These are phyloP conservation scores for Monascus ruber DNA, from an alignment of 2,329 filamentous ascomycete species.

Conservation along the genomic window DNA sequence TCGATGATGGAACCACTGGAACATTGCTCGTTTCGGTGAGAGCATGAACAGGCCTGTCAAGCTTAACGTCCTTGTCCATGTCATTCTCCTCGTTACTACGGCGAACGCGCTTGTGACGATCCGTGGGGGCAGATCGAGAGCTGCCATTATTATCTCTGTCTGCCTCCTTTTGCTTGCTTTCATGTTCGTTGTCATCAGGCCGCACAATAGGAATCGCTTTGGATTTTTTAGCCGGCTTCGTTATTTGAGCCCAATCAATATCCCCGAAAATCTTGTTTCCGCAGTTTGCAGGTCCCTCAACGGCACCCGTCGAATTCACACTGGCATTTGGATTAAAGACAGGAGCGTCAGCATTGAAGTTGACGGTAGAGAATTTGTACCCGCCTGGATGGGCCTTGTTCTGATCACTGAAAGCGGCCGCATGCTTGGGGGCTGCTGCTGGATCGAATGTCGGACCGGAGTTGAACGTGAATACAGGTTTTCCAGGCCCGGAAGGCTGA, in stretches of 20 bases:
- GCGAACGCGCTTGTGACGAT: slow-evolving; percentile 64
- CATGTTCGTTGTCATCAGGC: slow-evolving; percentile 45
- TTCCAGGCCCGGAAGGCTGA: slow-evolving; percentile 24
- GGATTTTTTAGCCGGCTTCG: slow-evolving; percentile 57
- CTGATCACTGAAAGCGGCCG: slow-evolving; percentile 47
- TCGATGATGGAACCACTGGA: slow-evolving; percentile 14
- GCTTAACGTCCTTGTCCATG: too few species aligned
- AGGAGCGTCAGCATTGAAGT: slow-evolving; percentile 66
- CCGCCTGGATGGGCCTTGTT: slow-evolving; percentile 11
- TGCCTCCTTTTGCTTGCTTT: slow-evolving; percentile 23
- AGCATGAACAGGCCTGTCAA: slow-evolving; percentile 20
- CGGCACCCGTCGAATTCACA: slow-evolving; percentile 13
- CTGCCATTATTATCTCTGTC: slow-evolving; percentile 43
- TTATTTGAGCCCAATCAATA: slow-evolving; percentile 51
- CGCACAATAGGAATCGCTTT: slow-evolving; percentile 75
- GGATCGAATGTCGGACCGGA: slow-evolving; percentile 17
- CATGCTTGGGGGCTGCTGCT: slow-evolving; percentile 24
- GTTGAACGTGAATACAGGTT: slow-evolving; percentile 19
- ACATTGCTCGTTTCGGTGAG: slow-evolving; percentile 20
- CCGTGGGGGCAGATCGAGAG: slow-evolving; percentile 52
- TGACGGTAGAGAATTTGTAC: slow-evolving; percentile 58
- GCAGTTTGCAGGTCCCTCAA: slow-evolving; percentile 10
- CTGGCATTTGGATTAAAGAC: slow-evolving; percentile 54
- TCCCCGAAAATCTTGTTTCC: slow-evolving; percentile 53
- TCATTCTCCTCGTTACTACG: slow-evolving; percentile 41